Evolutionary conservation across 495 filamentous ascomycete genomes (phyloP), one percentile per base, ranked within the genome.

Genomic region (Rusavskia elegans): DNA sequence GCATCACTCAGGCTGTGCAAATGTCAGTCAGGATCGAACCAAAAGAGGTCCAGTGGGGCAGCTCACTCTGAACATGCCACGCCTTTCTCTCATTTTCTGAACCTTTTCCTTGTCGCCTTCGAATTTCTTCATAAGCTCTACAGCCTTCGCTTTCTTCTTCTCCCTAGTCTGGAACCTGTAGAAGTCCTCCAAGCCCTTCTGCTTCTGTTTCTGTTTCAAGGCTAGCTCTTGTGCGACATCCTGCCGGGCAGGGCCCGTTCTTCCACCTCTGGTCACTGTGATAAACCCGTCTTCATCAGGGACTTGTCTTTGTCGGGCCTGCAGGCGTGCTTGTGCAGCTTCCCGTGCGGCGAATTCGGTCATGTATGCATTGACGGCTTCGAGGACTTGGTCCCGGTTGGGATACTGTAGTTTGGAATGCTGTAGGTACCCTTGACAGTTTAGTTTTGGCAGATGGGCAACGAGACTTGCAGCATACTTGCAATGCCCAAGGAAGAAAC

Each of bases 231-330:
- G 77, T 11, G 84, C 82, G 59, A 88, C 86, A 58, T 85, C 84
- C 54, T 80, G 76, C 44, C 78, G 71, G 17, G 85, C 86, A 9
- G 85, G 81, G 13, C 85, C 87, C 10, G 73, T 71, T 52, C 84
- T 80, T 39, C 70, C 70, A 14, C 89, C 89, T 52, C 83, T 74
- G 4, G 82, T 85, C 29, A 98, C 93, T 30, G 87, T 96, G 20
- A 96, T 74, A 62, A 98, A 98, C 10, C 92, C 92, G 66, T 98
- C 93, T 61, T 87, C 88, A 63, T 98, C 92, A 10, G 92, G 87
- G 59, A 83, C 81, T 59, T 81, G 77, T 44, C 84, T 75, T 54
- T 78, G 67, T 52, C 73, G 72, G 55, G 81, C 78, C 32, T 78
- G 79, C 19, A 78, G 70, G 23, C 78, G 78, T 45, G 72, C 72